These are phyloP conservation scores for Lachancea lanzarotensis DNA, from an alignment of 805 yeast genomes.

Conservation along the genomic window DNA sequence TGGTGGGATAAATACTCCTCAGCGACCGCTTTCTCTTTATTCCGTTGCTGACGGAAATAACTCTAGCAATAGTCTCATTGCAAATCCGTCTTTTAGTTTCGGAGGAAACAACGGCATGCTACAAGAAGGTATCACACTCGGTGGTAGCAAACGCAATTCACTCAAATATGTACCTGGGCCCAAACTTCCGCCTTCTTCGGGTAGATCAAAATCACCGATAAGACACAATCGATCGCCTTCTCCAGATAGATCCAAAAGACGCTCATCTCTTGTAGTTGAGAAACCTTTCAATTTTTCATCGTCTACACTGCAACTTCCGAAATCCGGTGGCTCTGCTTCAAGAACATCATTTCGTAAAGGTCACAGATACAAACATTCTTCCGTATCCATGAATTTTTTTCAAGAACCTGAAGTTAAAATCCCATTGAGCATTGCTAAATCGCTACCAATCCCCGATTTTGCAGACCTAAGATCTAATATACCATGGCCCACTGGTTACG, in stretches of 20 bases:
- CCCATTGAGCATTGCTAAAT: constrained; percentile 70
- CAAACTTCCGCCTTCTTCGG: constrained; percentile 28
- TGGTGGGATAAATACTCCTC: constrained; percentile 4
- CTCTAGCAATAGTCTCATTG: constrained; percentile 31
- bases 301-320: constrained; percentile 11
- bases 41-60: constrained; percentile 26
- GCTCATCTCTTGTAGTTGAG: constrained; percentile 21
- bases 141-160: constrained; percentile 15
- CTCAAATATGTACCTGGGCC: constrained; percentile 29
- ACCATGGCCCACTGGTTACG: constrained; percentile 45
- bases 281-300: constrained; percentile 27
- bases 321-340: constrained; percentile 18
- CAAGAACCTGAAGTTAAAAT: constrained; percentile 81
- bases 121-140: not conserved
- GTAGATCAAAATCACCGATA: constrained; percentile 25
- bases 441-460: constrained; percentile 41
- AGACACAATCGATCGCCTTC: constrained; percentile 21
- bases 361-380: constrained; percentile 91
- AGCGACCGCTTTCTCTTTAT: constrained; percentile 18
- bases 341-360: constrained; percentile 79
- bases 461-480: constrained; percentile 59
- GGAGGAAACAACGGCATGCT: constrained; percentile 18
- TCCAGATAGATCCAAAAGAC: constrained; percentile 19
- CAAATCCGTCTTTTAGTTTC: constrained; percentile 29
- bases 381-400: constrained; percentile 91